Evolutionary conservation across 2,329 filamentous ascomycete species (phyloP), one percentile per base, ranked within the genome.

Genomic region (Fusarium tanahbumbuense): DNA sequence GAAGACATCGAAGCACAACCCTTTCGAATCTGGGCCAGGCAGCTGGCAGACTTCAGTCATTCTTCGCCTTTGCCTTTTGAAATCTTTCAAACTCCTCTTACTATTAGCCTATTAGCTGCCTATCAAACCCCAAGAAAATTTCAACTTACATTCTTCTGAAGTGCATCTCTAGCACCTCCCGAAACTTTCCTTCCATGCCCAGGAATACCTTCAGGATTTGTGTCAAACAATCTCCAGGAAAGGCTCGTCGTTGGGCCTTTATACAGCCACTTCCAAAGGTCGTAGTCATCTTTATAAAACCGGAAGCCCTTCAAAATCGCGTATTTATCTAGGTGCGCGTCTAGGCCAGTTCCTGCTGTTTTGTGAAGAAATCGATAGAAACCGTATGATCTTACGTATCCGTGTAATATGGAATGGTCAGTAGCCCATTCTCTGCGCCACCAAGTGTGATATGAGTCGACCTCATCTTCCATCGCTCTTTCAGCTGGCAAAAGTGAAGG

Each of bases 111-210:
- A 6, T 52, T 20, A 40, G 30, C 5, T 11, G 4, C 4, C 2
- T 1, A 8, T 3, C 32, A 16, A 16, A 8, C 8, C 3, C 3
- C 32, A 37, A 28, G 2, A 22, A 18, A 0, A 10, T 5, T 9
- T 13, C 7, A 28, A 41, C 34, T 42, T 22, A 42, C 23, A 7
- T 34, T 15, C 18, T 28, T n/a, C 22, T 30, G 32, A 5, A 41
- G 6, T 3, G 23, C 23, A 20, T n/a, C n/a, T 13, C 32, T 41
- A 5, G 23, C 34, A n/a, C 25, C 18, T 41, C 18, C 23, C 42
- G 22, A 23, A 25, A 23, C 42, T 5, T 45, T 25, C 42, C 20
- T 45, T 27, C 45, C 45, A 37, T 18, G 32, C 6, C 32, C 32
- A 11, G 32, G 16, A 11, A 18, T 37, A 6, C 9, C 32, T n/a